Conservation (phyloP, 2,329 filamentous ascomycete species). For the Helminthosporium solani region DNA sequence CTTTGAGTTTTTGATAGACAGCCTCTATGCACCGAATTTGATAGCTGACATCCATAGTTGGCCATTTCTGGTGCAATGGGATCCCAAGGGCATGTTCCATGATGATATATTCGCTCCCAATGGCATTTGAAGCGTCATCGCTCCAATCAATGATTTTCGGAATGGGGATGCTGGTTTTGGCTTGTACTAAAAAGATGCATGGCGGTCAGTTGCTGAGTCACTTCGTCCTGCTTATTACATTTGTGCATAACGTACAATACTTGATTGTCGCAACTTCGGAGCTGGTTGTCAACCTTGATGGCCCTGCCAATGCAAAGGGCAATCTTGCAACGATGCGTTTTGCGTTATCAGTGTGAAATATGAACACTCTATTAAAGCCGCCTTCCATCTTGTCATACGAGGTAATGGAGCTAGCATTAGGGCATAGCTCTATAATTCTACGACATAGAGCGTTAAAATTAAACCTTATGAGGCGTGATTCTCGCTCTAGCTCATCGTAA, state of each 20-base stretch:
- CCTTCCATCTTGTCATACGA: constrained; percentile 48
- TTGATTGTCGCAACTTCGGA: constrained; percentile 51
- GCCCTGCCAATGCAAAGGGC: constrained; percentile 45
- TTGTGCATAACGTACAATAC: constrained; percentile 39
- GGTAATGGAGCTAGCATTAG: constrained; percentile 36
- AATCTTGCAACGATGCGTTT: constrained; percentile 44
- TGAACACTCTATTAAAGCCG: constrained; percentile 48
- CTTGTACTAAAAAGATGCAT: constrained; percentile 32
- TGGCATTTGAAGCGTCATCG: constrained; percentile 36
- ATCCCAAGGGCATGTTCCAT: constrained; percentile 41
- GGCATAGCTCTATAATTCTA: constrained; percentile 40
- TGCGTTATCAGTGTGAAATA: constrained; percentile 44
- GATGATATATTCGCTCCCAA: constrained; percentile 45
- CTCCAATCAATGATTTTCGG: constrained; percentile 48
- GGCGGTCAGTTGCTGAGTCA: constrained; percentile 13
- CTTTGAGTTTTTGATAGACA: constrained; percentile 29
- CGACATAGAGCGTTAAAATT: constrained; percentile 44
- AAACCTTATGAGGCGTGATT: constrained; percentile 43
- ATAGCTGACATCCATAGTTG: constrained; percentile 35
- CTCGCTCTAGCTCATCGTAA: constrained; percentile 38
- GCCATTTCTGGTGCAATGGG: constrained; percentile 35
- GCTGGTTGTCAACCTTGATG: constrained; percentile 38
- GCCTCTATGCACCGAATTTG: constrained; percentile 38
- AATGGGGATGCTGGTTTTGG: constrained; percentile 44
- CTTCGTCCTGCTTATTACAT: constrained; percentile 4